These are phyloP conservation scores for Apostasia ramifera DNA, from an alignment of 106 monocot genomes.

Conservation along the genomic window DNA sequence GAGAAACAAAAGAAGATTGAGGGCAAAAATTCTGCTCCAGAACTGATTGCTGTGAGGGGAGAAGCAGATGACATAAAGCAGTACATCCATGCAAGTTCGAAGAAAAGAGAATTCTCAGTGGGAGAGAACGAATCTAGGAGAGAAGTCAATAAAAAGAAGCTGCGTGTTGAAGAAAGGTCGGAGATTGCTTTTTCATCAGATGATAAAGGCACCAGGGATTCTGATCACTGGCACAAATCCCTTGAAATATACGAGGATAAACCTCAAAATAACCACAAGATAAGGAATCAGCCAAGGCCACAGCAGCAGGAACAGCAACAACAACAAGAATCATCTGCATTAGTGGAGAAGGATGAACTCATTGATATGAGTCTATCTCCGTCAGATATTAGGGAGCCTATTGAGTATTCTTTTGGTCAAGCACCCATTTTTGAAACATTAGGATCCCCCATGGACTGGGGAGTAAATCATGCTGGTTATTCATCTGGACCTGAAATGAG, in stretches of 20 bases:
- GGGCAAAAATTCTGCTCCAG: background rate
- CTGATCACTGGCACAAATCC: conserved; percentile 6
- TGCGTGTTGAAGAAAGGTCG: conserved; percentile 3
- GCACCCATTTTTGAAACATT: background rate
- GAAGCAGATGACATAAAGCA: background rate
- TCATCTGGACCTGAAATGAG: background rate
- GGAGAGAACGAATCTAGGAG: conserved; percentile 1
- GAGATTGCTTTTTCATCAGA: background rate
- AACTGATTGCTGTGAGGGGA: background rate
- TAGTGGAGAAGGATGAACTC: background rate
- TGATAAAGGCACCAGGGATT: background rate
- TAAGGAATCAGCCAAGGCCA: too few relatives aligned
- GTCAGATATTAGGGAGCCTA: conserved; percentile 2
- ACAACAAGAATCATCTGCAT: background rate
- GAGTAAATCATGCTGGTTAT: background rate
- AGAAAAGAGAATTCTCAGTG: background rate
- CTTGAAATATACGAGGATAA: background rate
- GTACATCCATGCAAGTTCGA: background rate
- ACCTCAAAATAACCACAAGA: background rate
- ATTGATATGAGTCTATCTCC: conserved; percentile 65
- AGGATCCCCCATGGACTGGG: conserved; percentile 8
- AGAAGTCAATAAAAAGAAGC: conserved; percentile 3
- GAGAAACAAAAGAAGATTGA: background rate
- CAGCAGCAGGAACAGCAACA: background rate
- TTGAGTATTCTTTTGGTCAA: background rate